Conservation (phyloP, 768 basidiomycete species). For the Suillus occidentalis region DNA sequence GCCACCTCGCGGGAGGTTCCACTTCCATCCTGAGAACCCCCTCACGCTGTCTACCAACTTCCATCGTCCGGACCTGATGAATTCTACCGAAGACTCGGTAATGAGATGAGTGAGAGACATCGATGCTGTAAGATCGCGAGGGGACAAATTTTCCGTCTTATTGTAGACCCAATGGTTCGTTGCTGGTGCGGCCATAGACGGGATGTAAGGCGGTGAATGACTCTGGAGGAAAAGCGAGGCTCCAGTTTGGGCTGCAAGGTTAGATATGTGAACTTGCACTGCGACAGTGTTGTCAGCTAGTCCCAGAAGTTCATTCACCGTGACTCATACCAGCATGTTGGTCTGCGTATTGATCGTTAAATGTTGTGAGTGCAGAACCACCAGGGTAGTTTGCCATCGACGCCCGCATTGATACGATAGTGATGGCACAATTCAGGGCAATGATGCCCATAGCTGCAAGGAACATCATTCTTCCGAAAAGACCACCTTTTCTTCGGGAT, state of each 20-base stretch:
- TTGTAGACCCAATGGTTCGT: constrained; percentile 64
- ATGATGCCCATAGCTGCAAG: constrained; percentile 51
- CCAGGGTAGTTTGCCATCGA: constrained; percentile 89
- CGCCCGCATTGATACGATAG: constrained; percentile 51
- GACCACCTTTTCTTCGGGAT: constrained; percentile 45
- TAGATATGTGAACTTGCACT: constrained; percentile 77
- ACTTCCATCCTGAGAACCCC: constrained; percentile 45
- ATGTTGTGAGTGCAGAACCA: constrained; percentile 61
- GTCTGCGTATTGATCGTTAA: constrained; percentile 55
- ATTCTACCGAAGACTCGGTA: constrained; percentile 40
- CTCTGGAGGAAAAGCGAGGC: constrained; percentile 84
- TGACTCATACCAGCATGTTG: constrained; percentile 11
- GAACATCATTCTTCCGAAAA: constrained; percentile 47
- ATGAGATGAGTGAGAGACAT: constrained; percentile 63
- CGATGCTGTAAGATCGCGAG: constrained; percentile 38
- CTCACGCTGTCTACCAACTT: constrained; percentile 40
- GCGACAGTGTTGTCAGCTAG: constrained; percentile 15
- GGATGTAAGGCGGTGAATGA: constrained; percentile 54
- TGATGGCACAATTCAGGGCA: constrained; percentile 50
- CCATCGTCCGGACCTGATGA: constrained; percentile 38
- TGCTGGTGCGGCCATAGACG: constrained; percentile 14
- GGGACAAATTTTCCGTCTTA: constrained; percentile 71
- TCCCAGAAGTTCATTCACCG: not conserved
- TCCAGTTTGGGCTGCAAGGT: constrained; percentile 87
- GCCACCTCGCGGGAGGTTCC: constrained; percentile 24